phyloP scores from a whole-genome alignment of 306 rosid genomes.

The Citrullus mucosospermus region DNA sequence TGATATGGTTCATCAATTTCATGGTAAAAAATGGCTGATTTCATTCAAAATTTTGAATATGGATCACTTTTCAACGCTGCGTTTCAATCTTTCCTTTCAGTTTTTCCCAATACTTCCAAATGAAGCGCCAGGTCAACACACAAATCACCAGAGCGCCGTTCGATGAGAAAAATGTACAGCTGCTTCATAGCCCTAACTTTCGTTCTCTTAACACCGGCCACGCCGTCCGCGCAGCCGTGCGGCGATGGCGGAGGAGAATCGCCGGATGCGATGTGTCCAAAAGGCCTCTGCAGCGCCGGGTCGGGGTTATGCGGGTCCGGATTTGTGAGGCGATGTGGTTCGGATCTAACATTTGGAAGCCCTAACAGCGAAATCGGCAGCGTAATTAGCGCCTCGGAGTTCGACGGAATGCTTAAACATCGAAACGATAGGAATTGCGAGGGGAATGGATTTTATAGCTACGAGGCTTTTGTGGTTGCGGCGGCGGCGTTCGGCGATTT shows the following conservation, averaged over 20 bases:
- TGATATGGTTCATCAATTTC: background rate
- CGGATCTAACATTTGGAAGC: background rate
- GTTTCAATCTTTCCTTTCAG: background rate
- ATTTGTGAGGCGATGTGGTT: background rate
- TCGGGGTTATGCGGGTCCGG: background rate
- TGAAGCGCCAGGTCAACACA: background rate
- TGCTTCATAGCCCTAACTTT: background rate
- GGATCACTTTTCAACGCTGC: background rate
- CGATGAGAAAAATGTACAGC: background rate
- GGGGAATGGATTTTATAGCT: slow-evolving; percentile 34
- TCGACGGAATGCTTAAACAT: slow-evolving; percentile 32
- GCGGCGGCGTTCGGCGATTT: slow-evolving; percentile 31
- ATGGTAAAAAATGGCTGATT: background rate
- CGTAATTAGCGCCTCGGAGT: slow-evolving; percentile 21
- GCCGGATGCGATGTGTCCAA: background rate
- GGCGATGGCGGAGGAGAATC: background rate
- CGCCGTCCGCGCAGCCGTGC: background rate
- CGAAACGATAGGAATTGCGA: slow-evolving; percentile 24
- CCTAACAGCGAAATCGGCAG: slow-evolving; percentile 1
- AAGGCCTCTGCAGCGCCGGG: background rate
- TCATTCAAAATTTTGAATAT: too few relatives aligned
- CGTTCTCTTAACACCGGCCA: background rate
- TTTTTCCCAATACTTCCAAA: background rate
- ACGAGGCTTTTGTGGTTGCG: slow-evolving; percentile 42
- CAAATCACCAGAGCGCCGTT: background rate